phyloP scores from a whole-genome alignment of 2,329 filamentous ascomycete genomes.

The Magnaporthiopsis poae region DNA sequence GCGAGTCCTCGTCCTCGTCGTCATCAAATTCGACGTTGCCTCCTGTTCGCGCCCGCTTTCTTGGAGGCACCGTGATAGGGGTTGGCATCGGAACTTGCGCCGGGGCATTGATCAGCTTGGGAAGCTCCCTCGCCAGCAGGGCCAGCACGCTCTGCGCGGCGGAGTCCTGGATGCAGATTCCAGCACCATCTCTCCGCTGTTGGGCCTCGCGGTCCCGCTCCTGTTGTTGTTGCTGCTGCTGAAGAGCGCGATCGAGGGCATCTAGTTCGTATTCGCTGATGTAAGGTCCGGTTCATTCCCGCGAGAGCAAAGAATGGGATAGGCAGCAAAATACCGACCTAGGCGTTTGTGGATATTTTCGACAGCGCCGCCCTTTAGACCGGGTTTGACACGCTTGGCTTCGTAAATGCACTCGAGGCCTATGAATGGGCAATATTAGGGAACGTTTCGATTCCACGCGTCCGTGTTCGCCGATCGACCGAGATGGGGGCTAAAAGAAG shows the following conservation, averaged over 20 bases:
- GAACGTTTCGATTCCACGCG: not conserved
- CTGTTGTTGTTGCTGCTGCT: not conserved
- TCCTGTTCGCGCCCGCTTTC: not conserved
- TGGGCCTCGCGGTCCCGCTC: not conserved
- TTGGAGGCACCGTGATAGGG: not conserved
- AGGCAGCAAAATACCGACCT: not conserved
- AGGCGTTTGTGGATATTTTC: constrained; percentile 1
- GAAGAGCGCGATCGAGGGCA: not conserved
- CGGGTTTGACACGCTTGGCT: not conserved
- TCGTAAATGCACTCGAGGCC: not conserved
- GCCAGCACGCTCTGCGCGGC: not conserved
- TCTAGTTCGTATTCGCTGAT: not conserved
- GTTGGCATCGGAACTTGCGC: not conserved
- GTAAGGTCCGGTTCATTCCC: not conserved
- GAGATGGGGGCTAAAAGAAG: not conserved
- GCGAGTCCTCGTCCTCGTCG: not conserved
- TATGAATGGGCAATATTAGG: not conserved
- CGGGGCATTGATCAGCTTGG: not conserved
- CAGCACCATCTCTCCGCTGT: not conserved
- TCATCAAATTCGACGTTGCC: not conserved
- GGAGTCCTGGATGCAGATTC: not conserved
- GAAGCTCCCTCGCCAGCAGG: constrained; percentile 1
- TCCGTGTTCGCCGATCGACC: not conserved
- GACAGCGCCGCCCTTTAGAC: not conserved
- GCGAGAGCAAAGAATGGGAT: not conserved